Base-by-base conservation (phyloP, 176 grass and related monocot genomes). In the Panicum miliaceum region DNA sequence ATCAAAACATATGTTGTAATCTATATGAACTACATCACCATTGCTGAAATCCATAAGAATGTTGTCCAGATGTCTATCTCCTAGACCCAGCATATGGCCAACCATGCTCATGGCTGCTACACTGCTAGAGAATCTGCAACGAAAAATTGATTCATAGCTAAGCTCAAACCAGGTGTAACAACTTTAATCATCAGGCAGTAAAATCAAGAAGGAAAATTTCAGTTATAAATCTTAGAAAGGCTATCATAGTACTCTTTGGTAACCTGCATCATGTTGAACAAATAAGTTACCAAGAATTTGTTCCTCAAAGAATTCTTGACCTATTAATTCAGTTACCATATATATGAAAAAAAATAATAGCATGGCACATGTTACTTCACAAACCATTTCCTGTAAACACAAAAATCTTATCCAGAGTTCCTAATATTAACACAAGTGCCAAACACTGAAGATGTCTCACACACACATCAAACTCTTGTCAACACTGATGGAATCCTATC, bases 1-100 rank as follows among this genome's bases (percentile, higher is more conserved):
- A 79, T 98, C 95, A 90, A 98, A 98, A 78, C 95, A 98, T 86
- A 98, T 65, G 64, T 98, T 98, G 73, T 98, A 98, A 89, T 98
- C 95, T 85, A 98, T 98, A 79, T 98, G 95, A 75, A 98, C 87
- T 76, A 98, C 82, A 81, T 98, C 95, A 63, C 95, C 95, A 40
- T 79, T 94, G 83, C 59, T 88, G 77, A 98, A 93, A 80, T 98
- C 92, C 92, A 98, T 98, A 76, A 98, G 90, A 73, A 98, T 95
- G 73, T 98, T 98, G 80, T 98, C 95, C 82, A 98, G 86, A 86
- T 98, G 95, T 86, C 95, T 91, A 84, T 98, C 95, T 68, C 95
- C 95, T 69, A 98, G 92, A 70, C 95, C 95, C 58, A 98, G 80
- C 40, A 98, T 86, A 72, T 98, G 92, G 84, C 95, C 95, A 84